Evolutionary conservation across 2,329 filamentous ascomycete genomes (phyloP), one percentile per base, ranked within the genome.

Genomic region (Curvularia hawaiiensis): DNA sequence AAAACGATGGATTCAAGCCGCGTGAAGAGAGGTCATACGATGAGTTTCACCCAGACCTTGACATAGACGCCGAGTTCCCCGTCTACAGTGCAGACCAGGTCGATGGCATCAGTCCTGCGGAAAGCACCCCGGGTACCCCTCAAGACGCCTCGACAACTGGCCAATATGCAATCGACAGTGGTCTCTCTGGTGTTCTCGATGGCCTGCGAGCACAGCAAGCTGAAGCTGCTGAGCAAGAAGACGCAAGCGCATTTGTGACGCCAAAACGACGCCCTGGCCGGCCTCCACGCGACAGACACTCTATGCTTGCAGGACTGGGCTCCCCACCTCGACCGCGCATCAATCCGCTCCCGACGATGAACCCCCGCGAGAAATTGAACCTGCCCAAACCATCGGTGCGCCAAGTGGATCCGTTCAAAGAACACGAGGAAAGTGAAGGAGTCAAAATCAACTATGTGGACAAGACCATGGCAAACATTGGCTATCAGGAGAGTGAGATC

Each of bases 21-120:
- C 85, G 95, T 71, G 95, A 99, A 78, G 95, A 99, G 79, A 88
- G 94, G 61, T 91, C 92, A 51, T 99, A 94, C 92, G 93, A 97
- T 71, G 95, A 99, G 75, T 98, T 98, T 64, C 95, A 99, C 76
- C 92, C 92, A 0, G 91, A 97, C 69, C 85, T 99, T 51, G 93
- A 98, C 78, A 92, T 97, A 48, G 92, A 97, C 55, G 84, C 84
- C 12, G 86, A 85, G 4, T 89, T 97, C 63, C 86, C 89, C 65
- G 82, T 97, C 3, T 93, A 93, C 72, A 87, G 85, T 48, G 88
- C 92, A 2, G 88, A 95, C 61, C 91, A 96, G 64, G 89, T 98
- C 7, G 94, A 98, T 73, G 91, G 92, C 20, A 81, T 87, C 41
- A 79, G 73, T 67, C 74, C 75, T 28, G 65, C 72, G 20, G 75